Evolutionary conservation across 768 basidiomycete species (phyloP).

Genomic region (Tulasnella sp.): DNA sequence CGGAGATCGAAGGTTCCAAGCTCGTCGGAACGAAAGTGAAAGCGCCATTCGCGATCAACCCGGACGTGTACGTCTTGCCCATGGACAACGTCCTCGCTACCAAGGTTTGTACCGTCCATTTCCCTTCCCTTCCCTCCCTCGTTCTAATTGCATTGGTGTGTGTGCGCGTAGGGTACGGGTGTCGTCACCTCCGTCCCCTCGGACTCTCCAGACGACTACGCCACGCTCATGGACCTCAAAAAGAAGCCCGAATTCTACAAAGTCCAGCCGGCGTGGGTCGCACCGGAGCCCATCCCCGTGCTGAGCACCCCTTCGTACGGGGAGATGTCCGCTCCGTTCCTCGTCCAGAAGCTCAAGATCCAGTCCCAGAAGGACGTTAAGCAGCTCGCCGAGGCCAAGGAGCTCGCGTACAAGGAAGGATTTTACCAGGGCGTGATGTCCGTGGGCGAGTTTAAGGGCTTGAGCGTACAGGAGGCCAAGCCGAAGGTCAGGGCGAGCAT

Average conservation of each 20-base stretch:
- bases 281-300: constrained; percentile 77
- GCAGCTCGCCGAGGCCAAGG: constrained; percentile 92
- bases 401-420: constrained; percentile 95
- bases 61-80: constrained; percentile 91
- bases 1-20: constrained; percentile 65
- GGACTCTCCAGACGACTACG: constrained; percentile 95
- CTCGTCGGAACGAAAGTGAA: constrained; percentile 83
- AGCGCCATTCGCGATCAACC: constrained; percentile 70
- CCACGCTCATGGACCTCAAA: constrained; percentile 77
- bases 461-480: constrained; percentile 85
- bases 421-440: constrained; percentile 92
- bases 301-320: constrained; percentile 87
- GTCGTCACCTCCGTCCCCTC: constrained; percentile 98
- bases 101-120: constrained; percentile 41
- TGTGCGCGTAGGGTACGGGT: constrained; percentile 63
- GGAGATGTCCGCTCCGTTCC: constrained; percentile 70
- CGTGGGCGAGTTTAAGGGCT: constrained; percentile 82
- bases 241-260: constrained; percentile 97
- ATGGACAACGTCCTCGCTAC: constrained; percentile 98
- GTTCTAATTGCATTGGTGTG: not conserved
- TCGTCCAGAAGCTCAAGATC: constrained; percentile 85
- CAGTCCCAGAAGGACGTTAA: constrained; percentile 90
- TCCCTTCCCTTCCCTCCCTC: not conserved
- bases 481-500: constrained; percentile 72
- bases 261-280: constrained; percentile 79